A percentile compares a stretch with the other conserved stretches of the same genome.
These are phyloP conservation scores for Xylaria sp. DNA, from an alignment of 2,329 filamentous ascomycete genomes.

Conservation along the genomic window DNA sequence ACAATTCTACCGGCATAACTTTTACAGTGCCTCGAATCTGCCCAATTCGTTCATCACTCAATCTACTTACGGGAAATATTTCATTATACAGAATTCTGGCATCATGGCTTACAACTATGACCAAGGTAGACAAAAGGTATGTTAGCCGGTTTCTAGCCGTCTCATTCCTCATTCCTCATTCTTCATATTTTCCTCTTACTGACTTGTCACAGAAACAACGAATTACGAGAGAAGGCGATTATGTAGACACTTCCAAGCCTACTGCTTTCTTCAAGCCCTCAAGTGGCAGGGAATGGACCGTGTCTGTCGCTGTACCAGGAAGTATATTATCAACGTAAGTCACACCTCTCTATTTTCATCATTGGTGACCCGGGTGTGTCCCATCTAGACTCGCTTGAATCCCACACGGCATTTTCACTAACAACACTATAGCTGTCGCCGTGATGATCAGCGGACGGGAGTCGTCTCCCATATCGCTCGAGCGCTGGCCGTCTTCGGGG, in stretches of 20 bases:
- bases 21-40: slow-evolving; percentile 11
- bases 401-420: neutral
- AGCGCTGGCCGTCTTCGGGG: slow-evolving; percentile 79
- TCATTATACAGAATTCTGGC: too few species aligned
- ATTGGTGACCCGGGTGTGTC: too few species aligned
- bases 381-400: neutral
- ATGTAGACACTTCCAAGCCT: slow-evolving; percentile 67
- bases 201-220: slow-evolving; percentile 55
- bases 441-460: slow-evolving; percentile 75
- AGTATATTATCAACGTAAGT: slow-evolving; percentile 77
- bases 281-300: slow-evolving; percentile 70
- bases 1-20: slow-evolving; percentile 35
- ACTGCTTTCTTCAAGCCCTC: slow-evolving; percentile 71
- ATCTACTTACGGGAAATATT: too few species aligned
- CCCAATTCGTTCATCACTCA: too few species aligned
- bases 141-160: neutral
- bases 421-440: slow-evolving; percentile 63
- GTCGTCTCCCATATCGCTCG: slow-evolving; percentile 78
- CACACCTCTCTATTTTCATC: neutral
- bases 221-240: slow-evolving; percentile 48
- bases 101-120: slow-evolving; percentile 38
- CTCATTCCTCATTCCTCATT: neutral
- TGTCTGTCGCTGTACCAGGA: slow-evolving; percentile 79
- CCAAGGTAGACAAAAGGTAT: slow-evolving; percentile 40
- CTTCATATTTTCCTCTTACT: neutral